Evolutionary conservation across 2,329 filamentous ascomycete genomes (phyloP).

Genomic region (Capronia coronata): DNA sequence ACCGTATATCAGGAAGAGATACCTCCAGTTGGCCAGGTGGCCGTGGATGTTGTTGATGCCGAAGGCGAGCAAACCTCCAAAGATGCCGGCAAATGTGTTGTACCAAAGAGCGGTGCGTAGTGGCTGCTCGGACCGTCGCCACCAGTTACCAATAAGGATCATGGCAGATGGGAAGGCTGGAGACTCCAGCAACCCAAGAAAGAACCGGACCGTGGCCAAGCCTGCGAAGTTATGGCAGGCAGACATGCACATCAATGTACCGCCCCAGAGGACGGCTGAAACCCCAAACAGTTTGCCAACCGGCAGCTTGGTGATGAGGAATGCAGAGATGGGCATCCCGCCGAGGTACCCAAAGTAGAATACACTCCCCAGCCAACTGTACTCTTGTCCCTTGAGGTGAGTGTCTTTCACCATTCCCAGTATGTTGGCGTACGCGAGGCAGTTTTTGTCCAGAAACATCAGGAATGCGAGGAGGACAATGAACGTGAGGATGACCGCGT

Average conservation of each 20-base stretch:
- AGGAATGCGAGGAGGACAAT: not conserved
- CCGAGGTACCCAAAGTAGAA: slow-evolving; percentile 47
- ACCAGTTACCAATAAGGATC: slow-evolving; percentile 24
- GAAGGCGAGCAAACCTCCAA: slow-evolving; percentile 3
- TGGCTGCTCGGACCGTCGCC: slow-evolving; percentile 1
- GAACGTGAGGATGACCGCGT: not conserved
- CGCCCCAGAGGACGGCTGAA: slow-evolving; percentile 24
- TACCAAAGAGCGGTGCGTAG: slow-evolving; percentile 6
- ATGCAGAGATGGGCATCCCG: slow-evolving; percentile 46
- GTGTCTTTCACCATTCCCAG: slow-evolving; percentile 36
- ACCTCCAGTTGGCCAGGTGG: slow-evolving; percentile 3
- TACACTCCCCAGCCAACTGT: slow-evolving; percentile 43
- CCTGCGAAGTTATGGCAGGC: slow-evolving; percentile 6
- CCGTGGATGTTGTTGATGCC: slow-evolving; percentile 3
- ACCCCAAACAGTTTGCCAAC: slow-evolving; percentile 42
- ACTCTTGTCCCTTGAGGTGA: slow-evolving; percentile 39
- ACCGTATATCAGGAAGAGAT: slow-evolving; percentile 7
- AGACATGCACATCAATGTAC: not conserved
- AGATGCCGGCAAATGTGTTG: slow-evolving; percentile 5
- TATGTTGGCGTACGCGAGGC: slow-evolving; percentile 40
- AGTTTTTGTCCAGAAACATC: slow-evolving; percentile 6
- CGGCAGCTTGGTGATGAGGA: slow-evolving; percentile 45
- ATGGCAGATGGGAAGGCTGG: slow-evolving; percentile 33
- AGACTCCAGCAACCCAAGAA: slow-evolving; percentile 5
- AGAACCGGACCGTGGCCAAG: slow-evolving; percentile 1